Conservation (phyloP, 1,284 basidiomycete species). For the Ganoderma leucocontextum region DNA sequence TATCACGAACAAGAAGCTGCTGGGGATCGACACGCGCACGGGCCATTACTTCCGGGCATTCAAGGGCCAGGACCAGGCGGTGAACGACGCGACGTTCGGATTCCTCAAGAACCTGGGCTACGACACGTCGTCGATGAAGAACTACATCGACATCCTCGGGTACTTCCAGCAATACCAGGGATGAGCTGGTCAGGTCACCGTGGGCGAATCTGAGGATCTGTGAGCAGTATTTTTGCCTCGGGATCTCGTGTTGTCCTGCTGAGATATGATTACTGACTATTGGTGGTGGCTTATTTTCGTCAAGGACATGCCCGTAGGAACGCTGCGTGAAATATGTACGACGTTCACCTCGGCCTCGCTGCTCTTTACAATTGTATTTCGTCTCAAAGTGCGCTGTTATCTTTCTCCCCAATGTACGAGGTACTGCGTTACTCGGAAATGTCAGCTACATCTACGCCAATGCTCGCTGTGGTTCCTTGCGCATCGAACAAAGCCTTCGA, state of each 20-base stretch:
- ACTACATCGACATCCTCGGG: background rate
- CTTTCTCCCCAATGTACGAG: background rate
- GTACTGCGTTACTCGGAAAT: background rate
- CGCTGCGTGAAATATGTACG: background rate
- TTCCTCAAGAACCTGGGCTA: background rate
- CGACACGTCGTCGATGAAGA: constrained; percentile 1
- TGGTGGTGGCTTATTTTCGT: no score
- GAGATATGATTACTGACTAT: background rate
- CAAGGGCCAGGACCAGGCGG: constrained; percentile 7
- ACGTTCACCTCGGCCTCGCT: background rate
- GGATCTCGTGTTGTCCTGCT: background rate
- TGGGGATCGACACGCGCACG: constrained; percentile 5
- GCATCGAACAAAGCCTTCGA: no score
- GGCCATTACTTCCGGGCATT: background rate
- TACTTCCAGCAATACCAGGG: constrained; percentile 1
- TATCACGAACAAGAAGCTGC: constrained; percentile 7
- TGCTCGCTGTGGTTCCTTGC: no score
- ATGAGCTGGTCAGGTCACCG: background rate
- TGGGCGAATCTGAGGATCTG: background rate
- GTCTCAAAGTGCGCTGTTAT: background rate
- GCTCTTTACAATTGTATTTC: background rate
- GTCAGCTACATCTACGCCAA: background rate
- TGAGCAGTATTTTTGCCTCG: background rate
- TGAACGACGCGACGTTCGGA: constrained; percentile 8
- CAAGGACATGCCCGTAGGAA: background rate